Percentiles rank a stretch among this genome's conserved stretches.
These are phyloP conservation scores for Trifolium repens DNA, from an alignment of 306 rosid species.

Conservation along the genomic window DNA sequence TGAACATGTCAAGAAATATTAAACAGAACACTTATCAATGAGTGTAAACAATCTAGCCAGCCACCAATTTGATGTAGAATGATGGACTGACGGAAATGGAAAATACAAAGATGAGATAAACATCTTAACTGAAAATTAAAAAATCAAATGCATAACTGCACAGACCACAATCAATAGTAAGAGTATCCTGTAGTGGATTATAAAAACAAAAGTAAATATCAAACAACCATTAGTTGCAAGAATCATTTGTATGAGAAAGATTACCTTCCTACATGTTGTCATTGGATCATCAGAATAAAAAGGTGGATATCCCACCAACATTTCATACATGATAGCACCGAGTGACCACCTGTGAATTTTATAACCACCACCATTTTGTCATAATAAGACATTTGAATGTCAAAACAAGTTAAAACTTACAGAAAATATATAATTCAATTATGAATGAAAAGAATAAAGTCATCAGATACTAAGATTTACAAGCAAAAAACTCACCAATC, in stretches of 20 bases:
- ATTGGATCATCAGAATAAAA: conserved; percentile 99
- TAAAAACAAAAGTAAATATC: conserved; percentile 12
- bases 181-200: conserved; percentile 2
- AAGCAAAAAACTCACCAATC: conserved; percentile 76
- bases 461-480: conserved; percentile 1
- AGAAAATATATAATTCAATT: conserved; percentile 32
- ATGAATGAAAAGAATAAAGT: conserved; percentile 36
- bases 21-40: conserved; percentile 20
- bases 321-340: conserved; percentile 99
- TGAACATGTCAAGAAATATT: conserved; percentile 2
- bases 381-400: conserved; percentile 29
- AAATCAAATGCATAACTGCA: conserved; percentile 23
- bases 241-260: conserved; percentile 34
- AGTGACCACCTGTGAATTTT: conserved; percentile 89
- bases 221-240: conserved; percentile 1
- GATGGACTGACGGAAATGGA: background rate
- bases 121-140: conserved; percentile 24
- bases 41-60: conserved; percentile 27
- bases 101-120: conserved; percentile 15
- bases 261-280: conserved; percentile 98
- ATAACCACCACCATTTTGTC: conserved; percentile 35
- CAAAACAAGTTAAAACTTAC: conserved; percentile 23
- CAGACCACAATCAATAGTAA: conserved; percentile 13
- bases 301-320: conserved; percentile 97
- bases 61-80: conserved; percentile 18